Base-by-base conservation (phyloP, 2,329 filamentous ascomycete genomes). In the Ascocoryne sarcoides region DNA sequence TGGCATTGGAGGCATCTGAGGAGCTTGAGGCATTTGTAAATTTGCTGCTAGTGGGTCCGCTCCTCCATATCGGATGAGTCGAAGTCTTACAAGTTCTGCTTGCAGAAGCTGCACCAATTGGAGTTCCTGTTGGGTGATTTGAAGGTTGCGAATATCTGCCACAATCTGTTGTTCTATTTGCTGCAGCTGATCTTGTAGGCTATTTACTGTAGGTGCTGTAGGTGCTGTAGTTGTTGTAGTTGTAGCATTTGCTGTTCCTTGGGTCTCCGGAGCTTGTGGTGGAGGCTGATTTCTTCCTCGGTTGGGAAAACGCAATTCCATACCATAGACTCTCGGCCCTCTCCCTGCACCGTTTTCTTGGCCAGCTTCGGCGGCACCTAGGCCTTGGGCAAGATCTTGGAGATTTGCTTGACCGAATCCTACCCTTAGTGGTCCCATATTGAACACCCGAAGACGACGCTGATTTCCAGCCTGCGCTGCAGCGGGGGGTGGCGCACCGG, bases 381-480 rank as follows among this genome's bases (percentile, higher is more conserved):
- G 68, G 45, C 76, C 75, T 44, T 80, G 75, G 4, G 76, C 79
- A 49, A 86, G 65, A 48, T 85, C 79, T 40, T 78, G 72, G 23
- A 85, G 70, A 43, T 85, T 75, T 15, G 68, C 61, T 62, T 80
- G 60, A 62, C 82, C 67, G 52, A 90, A 84, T 0, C 82, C 84
- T 16, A 92, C 65, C 19, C 84, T 70, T 21, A 92, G 65, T 2
- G 85, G 85, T 1, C 85, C 85, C 34, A 92, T 64, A 51, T 85
- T 82, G 52, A 82, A 79, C 40, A 85, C 69, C 31, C 78, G 69
- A 46, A 78, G 71, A 37, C 72, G 68, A 10, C 54, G 52, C 32
- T 51, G 56, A n/a, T 12, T 12, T 14, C 21, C 14, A 18, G 19
- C 19, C 3, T 52, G 53, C 48, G 61, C 58, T 23, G 50, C 44